These are phyloP conservation scores for Botrytis squamosa DNA, from an alignment of 2,329 filamentous ascomycete genomes.

Conservation along the genomic window DNA sequence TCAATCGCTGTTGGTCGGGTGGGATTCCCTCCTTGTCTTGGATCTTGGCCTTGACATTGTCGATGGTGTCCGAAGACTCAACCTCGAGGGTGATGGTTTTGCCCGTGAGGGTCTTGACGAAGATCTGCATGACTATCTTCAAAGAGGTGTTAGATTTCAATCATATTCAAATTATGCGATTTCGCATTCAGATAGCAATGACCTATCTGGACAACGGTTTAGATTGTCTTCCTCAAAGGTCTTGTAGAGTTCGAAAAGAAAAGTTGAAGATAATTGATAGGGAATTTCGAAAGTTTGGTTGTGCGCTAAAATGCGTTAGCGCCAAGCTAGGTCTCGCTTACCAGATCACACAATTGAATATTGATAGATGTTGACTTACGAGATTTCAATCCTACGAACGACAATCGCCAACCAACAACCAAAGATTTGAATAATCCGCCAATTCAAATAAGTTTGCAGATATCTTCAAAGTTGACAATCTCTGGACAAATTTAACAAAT, in stretches of 20 bases:
- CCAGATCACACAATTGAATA: slow-evolving; percentile 21
- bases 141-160: neutral
- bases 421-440: slow-evolving; percentile 27
- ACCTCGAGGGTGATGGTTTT: slow-evolving; percentile 99
- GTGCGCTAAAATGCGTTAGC: slow-evolving; percentile 20
- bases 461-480: neutral
- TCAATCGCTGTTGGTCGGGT: slow-evolving; percentile 98
- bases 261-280: slow-evolving; percentile 20
- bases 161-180: neutral
- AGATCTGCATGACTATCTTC: slow-evolving; percentile 53
- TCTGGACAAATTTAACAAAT: slow-evolving; percentile 8
- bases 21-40: slow-evolving; percentile 99
- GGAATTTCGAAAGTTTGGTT: slow-evolving; percentile 3
- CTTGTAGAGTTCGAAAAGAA: slow-evolving; percentile 14
- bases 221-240: slow-evolving; percentile 39
- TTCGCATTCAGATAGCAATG: neutral
- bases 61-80: slow-evolving; percentile 98
- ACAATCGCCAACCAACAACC: slow-evolving; percentile 23
- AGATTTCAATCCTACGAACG: slow-evolving; percentile 17
- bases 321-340: slow-evolving; percentile 21
- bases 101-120: slow-evolving; percentile 83
- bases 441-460: slow-evolving; percentile 28
- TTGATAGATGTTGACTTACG: slow-evolving; percentile 1
- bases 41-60: slow-evolving; percentile 99
- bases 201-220: slow-evolving; percentile 38